Conservation (phyloP, 805 yeast species). For the Saccharomycopsis sp. region DNA sequence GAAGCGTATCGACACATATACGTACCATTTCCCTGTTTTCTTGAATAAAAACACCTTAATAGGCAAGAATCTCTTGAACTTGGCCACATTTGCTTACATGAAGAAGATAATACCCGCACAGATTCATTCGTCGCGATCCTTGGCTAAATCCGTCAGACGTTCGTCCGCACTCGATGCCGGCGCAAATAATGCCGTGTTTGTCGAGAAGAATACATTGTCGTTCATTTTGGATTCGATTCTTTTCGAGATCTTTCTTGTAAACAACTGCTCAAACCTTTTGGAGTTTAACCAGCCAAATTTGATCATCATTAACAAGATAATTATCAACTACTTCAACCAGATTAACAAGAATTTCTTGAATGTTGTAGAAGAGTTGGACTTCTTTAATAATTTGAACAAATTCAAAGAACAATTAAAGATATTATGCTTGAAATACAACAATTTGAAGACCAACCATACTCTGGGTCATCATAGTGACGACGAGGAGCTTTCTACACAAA, state of each 20-base stretch:
- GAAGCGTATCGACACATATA: neutral
- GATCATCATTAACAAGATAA: slow-evolving; percentile 9
- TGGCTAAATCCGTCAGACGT: neutral
- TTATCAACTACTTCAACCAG: slow-evolving; percentile 11
- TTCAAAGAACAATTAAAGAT: slow-evolving; percentile 11
- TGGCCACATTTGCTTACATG: neutral
- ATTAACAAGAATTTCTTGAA: slow-evolving; percentile 9
- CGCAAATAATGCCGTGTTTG: neutral
- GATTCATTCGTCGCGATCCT: neutral
- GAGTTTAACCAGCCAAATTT: slow-evolving; percentile 9
- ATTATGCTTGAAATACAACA: slow-evolving; percentile 11
- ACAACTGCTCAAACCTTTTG: neutral
- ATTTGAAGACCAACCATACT: neutral
- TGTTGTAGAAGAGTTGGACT: slow-evolving; percentile 12
- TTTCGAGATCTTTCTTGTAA: slow-evolving; percentile 12
- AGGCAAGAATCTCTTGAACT: slow-evolving; percentile 4
- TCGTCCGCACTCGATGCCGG: neutral
- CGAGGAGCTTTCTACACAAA: neutral
- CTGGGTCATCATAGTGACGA: neutral
- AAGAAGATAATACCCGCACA: neutral
- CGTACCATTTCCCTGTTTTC: slow-evolving; percentile 2
- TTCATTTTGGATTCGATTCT: slow-evolving; percentile 14
- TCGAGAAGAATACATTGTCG: neutral
- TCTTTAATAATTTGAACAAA: slow-evolving; percentile 13
- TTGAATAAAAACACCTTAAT: neutral